These are phyloP conservation scores for Podaxis carcinomalis DNA, from an alignment of 768 basidiomycete species.

Conservation along the genomic window DNA sequence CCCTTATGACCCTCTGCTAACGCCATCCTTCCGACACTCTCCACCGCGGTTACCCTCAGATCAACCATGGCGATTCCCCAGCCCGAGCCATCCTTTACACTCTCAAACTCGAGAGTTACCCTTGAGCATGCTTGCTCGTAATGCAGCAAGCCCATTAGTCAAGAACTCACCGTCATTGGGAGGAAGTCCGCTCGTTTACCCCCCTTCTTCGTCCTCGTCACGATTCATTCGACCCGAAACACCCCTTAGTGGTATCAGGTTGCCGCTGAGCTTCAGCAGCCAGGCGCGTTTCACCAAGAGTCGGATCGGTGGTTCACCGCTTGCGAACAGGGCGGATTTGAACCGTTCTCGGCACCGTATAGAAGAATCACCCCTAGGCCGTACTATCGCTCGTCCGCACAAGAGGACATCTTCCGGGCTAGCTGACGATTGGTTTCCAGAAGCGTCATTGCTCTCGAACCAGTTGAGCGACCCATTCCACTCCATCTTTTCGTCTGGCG, in stretches of 20 bases:
- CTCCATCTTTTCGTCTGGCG: constrained; percentile 29
- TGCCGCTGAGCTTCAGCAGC: constrained; percentile 38
- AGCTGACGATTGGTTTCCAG: constrained; percentile 40
- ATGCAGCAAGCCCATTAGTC: constrained; percentile 43
- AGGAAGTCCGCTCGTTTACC: constrained; percentile 29
- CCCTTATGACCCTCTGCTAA: constrained; percentile 71
- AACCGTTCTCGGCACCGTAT: constrained; percentile 20
- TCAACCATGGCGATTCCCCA: constrained; percentile 80
- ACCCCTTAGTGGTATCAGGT: constrained; percentile 8
- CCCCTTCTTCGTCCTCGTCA: constrained; percentile 27
- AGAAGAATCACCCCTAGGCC: constrained; percentile 44
- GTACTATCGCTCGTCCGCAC: constrained; percentile 25
- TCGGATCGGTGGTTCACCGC: constrained; percentile 20
- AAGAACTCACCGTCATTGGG: constrained; percentile 24
- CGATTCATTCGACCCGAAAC: constrained; percentile 14
- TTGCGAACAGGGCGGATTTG: constrained; percentile 3
- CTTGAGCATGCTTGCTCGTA: constrained; percentile 57
- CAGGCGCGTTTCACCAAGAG: constrained; percentile 29
- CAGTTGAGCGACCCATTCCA: constrained; percentile 46
- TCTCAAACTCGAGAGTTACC: constrained; percentile 60
- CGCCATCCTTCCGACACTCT: constrained; percentile 76
- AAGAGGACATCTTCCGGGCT: constrained; percentile 29
- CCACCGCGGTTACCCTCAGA: constrained; percentile 71
- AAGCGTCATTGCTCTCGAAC: constrained; percentile 30
- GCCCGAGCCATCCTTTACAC: constrained; percentile 75